Evolutionary conservation across 257 asterid species (phyloP).

Genomic region (Solanum clarkiae): DNA sequence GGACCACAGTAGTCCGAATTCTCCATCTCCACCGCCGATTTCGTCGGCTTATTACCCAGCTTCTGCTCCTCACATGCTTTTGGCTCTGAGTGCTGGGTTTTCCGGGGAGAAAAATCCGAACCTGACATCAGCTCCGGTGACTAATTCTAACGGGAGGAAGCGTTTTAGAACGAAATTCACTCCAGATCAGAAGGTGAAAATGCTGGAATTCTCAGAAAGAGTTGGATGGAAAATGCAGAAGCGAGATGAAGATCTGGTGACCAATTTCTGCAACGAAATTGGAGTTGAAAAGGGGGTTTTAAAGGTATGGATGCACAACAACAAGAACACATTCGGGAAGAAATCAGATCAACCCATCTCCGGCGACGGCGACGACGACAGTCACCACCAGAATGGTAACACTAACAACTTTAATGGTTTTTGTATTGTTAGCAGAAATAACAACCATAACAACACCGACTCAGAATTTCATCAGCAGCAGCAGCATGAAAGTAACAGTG

Average conservation of each 20-base stretch:
- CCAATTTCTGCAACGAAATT: conserved; percentile 38
- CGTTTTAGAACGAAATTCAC: conserved; percentile 69
- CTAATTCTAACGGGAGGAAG: conserved; percentile 33
- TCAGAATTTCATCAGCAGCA: conserved; percentile 19
- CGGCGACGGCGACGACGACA: background rate
- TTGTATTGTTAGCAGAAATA: background rate
- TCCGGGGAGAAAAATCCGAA: conserved; percentile 17
- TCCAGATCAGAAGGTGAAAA: conserved; percentile 48
- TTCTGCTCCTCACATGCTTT: conserved; percentile 83
- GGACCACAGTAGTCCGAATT: conserved; percentile 46
- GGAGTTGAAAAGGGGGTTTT: conserved; percentile 63
- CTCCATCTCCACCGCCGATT: conserved; percentile 95
- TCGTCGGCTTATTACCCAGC: conserved; percentile 74
- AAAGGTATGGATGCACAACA: conserved; percentile 94
- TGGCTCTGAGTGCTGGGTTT: conserved; percentile 59
- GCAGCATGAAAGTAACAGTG: conserved; percentile 13
- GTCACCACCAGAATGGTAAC: background rate
- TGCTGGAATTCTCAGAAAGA: conserved; percentile 58
- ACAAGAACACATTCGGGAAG: conserved; percentile 49
- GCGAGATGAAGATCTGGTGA: conserved; percentile 48
- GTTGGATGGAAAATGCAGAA: conserved; percentile 83
- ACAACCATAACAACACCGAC: background rate
- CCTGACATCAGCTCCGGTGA: conserved; percentile 4
- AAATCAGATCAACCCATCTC: conserved; percentile 22
- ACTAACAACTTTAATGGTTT: background rate